Evolutionary conservation across 176 grass and related monocot species (phyloP).

Genomic region (Sorghum bicolor): Sorghum_bicolor_NCBIv3 NC_012878.2:57993001-57993500

Average conservation of each 20-base stretch:
- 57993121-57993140: background rate
- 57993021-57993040: background rate
- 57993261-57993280: background rate
- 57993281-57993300: too few species aligned
- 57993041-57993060: background rate
- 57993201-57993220: background rate
- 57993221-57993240: constrained; percentile 19
- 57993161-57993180: background rate
- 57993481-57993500: constrained; percentile 6
- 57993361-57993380: background rate
- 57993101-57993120: background rate
- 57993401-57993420: background rate
- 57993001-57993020: background rate
- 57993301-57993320: background rate
- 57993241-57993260: background rate
- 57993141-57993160: background rate
- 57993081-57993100: background rate
- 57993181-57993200: constrained; percentile 25
- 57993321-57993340: background rate
- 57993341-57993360: constrained; percentile 3
- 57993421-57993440: constrained; percentile 25
- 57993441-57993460: background rate
- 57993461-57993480: constrained; percentile 17
- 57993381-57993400: background rate
- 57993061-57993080: constrained; percentile 2